Conservation (phyloP, 306 rosid genomes). For the Vigna hirtella region DNA sequence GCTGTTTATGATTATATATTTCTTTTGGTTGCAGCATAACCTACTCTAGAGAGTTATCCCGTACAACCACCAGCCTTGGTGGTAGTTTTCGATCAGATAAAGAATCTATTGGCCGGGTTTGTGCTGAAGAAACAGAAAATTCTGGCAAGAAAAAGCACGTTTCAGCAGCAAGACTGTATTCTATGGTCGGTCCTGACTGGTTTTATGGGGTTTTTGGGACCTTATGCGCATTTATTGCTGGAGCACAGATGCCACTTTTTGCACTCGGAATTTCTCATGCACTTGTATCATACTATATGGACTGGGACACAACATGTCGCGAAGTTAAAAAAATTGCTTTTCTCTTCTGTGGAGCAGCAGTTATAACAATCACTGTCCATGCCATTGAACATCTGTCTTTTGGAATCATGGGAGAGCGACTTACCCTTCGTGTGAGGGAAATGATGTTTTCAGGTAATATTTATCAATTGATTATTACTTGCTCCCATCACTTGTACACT, state of each 20-base stretch:
- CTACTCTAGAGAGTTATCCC: slow-evolving; percentile 79
- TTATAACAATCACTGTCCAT: slow-evolving; percentile 77
- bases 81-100: slow-evolving; percentile 92
- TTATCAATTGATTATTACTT: slow-evolving; percentile 15
- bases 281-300: slow-evolving; percentile 93
- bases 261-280: slow-evolving; percentile 97
- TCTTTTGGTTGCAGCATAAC: slow-evolving; percentile 56
- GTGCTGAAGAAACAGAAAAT: slow-evolving; percentile 64
- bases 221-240: slow-evolving; percentile 79
- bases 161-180: slow-evolving; percentile 69
- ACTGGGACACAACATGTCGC: slow-evolving; percentile 84
- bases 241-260: slow-evolving; percentile 97
- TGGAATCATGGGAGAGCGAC: slow-evolving; percentile 96
- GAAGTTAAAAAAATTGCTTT: slow-evolving; percentile 75
- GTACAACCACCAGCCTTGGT: slow-evolving; percentile 69
- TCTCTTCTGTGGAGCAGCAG: slow-evolving; percentile 76
- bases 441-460: slow-evolving; percentile 82
- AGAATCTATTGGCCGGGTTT: slow-evolving; percentile 68
- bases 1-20: slow-evolving; percentile 16
- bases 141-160: slow-evolving; percentile 55
- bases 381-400: slow-evolving; percentile 86
- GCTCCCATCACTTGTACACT: neutral
- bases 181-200: slow-evolving; percentile 95
- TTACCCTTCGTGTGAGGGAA: slow-evolving; percentile 89
- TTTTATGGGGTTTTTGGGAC: slow-evolving; percentile 78